Conservation (phyloP, 208 protist genomes). For the Trypanosoma platydactyli region DNA sequence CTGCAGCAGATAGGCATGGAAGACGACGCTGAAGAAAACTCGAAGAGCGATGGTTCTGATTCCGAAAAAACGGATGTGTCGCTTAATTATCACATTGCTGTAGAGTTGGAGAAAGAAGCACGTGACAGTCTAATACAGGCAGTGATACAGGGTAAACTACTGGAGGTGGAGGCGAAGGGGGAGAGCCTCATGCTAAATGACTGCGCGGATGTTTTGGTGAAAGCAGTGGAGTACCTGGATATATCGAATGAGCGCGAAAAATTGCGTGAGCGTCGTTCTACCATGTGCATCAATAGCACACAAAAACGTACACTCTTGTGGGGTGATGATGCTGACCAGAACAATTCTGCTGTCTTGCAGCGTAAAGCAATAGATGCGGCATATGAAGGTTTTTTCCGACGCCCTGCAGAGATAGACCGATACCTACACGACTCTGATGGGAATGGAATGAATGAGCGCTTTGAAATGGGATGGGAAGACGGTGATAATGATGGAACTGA, state of each 20-base stretch:
- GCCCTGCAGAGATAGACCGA: constrained; percentile 26
- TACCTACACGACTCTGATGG: constrained; percentile 10
- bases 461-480: constrained; percentile 30
- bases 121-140: constrained; percentile 63
- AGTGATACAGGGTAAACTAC: constrained; percentile 39
- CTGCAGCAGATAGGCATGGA: constrained; percentile 36
- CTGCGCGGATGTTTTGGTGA: constrained; percentile 35
- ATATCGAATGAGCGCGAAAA: constrained; percentile 83
- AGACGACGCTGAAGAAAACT: constrained; percentile 32
- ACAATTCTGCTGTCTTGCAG: neutral
- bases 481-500: constrained; percentile 33
- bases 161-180: constrained; percentile 21
- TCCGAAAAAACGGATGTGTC: constrained; percentile 70
- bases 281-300: constrained; percentile 25
- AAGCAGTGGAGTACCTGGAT: constrained; percentile 68
- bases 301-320: constrained; percentile 6
- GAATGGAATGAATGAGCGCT: constrained; percentile 33
- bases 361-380: constrained; percentile 7
- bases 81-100: constrained; percentile 73
- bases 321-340: constrained; percentile 7
- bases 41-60: constrained; percentile 21
- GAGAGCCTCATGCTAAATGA: constrained; percentile 22
- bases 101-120: constrained; percentile 55
- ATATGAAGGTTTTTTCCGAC: constrained; percentile 20
- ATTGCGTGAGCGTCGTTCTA: constrained; percentile 48